phyloP scores from a whole-genome alignment of 768 basidiomycete species.

The Strobilomyces confusus region DNA sequence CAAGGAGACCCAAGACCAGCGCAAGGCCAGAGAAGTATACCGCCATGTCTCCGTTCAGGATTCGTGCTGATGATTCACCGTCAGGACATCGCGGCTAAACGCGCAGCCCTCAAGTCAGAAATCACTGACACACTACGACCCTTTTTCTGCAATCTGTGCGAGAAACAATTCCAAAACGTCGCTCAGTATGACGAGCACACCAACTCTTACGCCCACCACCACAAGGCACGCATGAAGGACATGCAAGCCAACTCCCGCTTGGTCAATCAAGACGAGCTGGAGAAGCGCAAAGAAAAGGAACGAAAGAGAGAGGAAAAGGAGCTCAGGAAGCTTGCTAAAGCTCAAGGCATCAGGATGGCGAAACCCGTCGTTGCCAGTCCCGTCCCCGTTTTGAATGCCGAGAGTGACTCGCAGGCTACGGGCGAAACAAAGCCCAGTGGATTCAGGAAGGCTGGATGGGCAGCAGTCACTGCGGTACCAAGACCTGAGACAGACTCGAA shows the following conservation, averaged over 20 bases:
- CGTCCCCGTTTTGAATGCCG: slow-evolving; percentile 13
- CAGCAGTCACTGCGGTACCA: slow-evolving; percentile 28
- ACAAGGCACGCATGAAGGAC: slow-evolving; percentile 76
- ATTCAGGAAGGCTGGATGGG: slow-evolving; percentile 51
- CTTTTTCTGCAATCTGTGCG: slow-evolving; percentile 81
- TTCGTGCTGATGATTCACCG: slow-evolving; percentile 10
- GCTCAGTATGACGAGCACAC: slow-evolving; percentile 88
- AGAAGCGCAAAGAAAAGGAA: slow-evolving; percentile 81
- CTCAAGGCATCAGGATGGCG: slow-evolving; percentile 69
- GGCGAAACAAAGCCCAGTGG: slow-evolving; percentile 21
- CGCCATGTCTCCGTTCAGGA: not conserved
- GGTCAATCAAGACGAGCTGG: slow-evolving; percentile 62
- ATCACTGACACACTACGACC: slow-evolving; percentile 63
- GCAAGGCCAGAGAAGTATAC: slow-evolving; percentile 62
- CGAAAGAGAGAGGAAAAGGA: slow-evolving; percentile 83
- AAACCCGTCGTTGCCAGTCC: slow-evolving; percentile 27
- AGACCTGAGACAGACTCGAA: slow-evolving; percentile 12
- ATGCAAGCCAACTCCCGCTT: slow-evolving; percentile 74
- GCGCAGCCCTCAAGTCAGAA: slow-evolving; percentile 62
- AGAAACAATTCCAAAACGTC: slow-evolving; percentile 84
- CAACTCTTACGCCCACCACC: slow-evolving; percentile 85
- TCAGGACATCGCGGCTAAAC: slow-evolving; percentile 62
- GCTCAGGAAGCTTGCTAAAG: slow-evolving; percentile 76
- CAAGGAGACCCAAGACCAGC: slow-evolving; percentile 77
- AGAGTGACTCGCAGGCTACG: slow-evolving; percentile 13